Conservation (phyloP, 805 yeast genomes). For the Pichia nanzhaoensis region DNA sequence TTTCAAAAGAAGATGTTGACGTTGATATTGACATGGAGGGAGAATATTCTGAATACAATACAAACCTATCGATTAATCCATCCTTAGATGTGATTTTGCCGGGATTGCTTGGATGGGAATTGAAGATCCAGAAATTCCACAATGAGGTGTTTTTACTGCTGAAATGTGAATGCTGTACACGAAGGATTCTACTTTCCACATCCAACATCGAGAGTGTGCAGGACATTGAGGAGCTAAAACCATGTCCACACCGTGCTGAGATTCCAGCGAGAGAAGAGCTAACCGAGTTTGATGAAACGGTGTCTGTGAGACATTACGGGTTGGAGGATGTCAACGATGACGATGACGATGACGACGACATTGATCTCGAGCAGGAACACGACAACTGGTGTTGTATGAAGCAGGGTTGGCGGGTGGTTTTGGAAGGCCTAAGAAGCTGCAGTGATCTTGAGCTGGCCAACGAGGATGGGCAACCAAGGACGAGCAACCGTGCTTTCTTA, state of each 20-base stretch:
- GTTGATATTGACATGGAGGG: conserved; percentile 6
- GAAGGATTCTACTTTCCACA: conserved; percentile 27
- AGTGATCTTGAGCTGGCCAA: background rate
- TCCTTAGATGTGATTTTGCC: conserved; percentile 10
- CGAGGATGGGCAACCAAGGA: too few relatives aligned
- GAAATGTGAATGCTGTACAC: conserved; percentile 30
- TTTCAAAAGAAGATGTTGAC: conserved; percentile 8
- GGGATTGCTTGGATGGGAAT: conserved; percentile 33
- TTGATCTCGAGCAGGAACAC: conserved; percentile 31
- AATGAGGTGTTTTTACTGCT: conserved; percentile 24
- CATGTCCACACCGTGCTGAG: conserved; percentile 27
- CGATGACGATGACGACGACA: conserved; percentile 17
- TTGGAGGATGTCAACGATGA: conserved; percentile 15
- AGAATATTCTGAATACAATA: background rate
- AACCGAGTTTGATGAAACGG: conserved; percentile 13
- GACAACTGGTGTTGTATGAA: conserved; percentile 33
- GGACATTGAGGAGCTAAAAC: conserved; percentile 17
- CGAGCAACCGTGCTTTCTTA: background rate
- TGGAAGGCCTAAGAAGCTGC: conserved; percentile 7
- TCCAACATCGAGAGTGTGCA: background rate
- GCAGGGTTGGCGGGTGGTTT: conserved; percentile 11
- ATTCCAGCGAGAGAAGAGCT: conserved; percentile 11
- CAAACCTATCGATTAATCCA: background rate
- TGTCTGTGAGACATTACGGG: background rate
- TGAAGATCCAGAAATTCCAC: conserved; percentile 25